These are phyloP conservation scores for Podaxis sp. DNA, from an alignment of 768 basidiomycete species.

Conservation along the genomic window DNA sequence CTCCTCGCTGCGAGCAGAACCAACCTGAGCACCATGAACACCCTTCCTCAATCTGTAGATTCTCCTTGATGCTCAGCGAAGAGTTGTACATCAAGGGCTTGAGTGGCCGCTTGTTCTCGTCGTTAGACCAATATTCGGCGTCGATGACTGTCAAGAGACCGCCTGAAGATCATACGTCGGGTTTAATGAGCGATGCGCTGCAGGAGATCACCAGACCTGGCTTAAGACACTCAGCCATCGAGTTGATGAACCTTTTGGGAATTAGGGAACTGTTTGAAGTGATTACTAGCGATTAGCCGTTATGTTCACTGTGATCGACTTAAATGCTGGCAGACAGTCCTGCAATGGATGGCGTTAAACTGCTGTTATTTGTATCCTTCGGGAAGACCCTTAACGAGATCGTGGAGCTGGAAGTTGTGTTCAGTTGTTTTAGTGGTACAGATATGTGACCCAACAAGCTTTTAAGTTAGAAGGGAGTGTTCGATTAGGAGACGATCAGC, in stretches of 20 bases:
- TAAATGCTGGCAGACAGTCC: neutral
- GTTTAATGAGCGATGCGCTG: neutral
- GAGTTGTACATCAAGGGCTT: neutral
- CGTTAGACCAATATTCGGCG: neutral
- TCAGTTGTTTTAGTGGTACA: too few relatives aligned
- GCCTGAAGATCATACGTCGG: neutral
- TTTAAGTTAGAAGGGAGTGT: neutral
- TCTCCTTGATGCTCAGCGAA: neutral
- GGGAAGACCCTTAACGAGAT: neutral
- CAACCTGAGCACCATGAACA: neutral
- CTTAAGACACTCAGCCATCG: neutral
- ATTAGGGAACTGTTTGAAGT: neutral
- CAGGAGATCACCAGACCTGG: neutral
- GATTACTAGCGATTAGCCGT: neutral
- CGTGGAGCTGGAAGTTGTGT: neutral
- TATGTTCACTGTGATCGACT: neutral
- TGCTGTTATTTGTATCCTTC: neutral
- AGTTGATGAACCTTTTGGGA: neutral
- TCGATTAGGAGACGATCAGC: neutral
- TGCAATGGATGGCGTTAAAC: neutral
- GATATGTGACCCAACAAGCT: neutral
- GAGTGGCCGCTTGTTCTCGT: neutral
- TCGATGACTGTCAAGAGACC: neutral
- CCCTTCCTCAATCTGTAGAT: neutral
- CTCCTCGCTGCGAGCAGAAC: neutral